These are phyloP conservation scores for Trypanosoma rangeli DNA, from an alignment of 208 protist genomes.

Conservation along the genomic window DNA sequence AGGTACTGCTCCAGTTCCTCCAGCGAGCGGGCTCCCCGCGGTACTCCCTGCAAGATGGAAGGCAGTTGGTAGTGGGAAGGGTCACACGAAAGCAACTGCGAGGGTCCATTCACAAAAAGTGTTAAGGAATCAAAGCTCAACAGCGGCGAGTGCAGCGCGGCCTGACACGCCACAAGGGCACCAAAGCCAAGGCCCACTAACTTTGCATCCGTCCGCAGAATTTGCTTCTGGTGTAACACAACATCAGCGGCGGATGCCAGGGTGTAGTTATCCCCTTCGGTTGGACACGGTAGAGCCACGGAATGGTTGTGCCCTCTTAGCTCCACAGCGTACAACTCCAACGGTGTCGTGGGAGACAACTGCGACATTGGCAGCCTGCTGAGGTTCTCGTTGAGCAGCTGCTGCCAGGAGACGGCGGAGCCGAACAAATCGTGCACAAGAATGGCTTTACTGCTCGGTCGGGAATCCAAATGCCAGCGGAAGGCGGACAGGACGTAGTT, in stretches of 20 bases:
- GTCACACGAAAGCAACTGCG: constrained; percentile 45
- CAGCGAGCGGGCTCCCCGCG: constrained; percentile 26
- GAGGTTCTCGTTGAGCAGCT: constrained; percentile 49
- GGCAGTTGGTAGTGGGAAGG: constrained; percentile 31
- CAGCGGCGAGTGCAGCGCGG: constrained; percentile 58
- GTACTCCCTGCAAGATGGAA: constrained; percentile 31
- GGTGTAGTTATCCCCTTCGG: constrained; percentile 27
- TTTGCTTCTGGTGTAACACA: constrained; percentile 45
- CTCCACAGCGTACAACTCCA: constrained; percentile 82
- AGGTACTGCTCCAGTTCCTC: constrained; percentile 51
- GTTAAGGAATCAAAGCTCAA: constrained; percentile 49
- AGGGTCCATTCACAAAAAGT: constrained; percentile 56
- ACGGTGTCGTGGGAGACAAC: constrained; percentile 48
- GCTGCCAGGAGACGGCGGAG: constrained; percentile 55
- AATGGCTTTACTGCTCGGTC: constrained; percentile 59
- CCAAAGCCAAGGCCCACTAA: constrained; percentile 74
- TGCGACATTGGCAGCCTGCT: constrained; percentile 42
- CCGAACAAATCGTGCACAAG: constrained; percentile 78
- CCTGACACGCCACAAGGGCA: constrained; percentile 58
- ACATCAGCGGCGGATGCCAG: constrained; percentile 63
- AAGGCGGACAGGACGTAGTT: constrained; percentile 65
- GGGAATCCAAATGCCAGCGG: constrained; percentile 82
- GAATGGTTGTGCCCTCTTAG: constrained; percentile 78
- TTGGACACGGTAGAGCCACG: constrained; percentile 19
- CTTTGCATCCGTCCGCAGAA: constrained; percentile 42